These are phyloP conservation scores for Fusarium stilboides DNA, from an alignment of 2,329 filamentous ascomycete genomes.

Conservation along the genomic window DNA sequence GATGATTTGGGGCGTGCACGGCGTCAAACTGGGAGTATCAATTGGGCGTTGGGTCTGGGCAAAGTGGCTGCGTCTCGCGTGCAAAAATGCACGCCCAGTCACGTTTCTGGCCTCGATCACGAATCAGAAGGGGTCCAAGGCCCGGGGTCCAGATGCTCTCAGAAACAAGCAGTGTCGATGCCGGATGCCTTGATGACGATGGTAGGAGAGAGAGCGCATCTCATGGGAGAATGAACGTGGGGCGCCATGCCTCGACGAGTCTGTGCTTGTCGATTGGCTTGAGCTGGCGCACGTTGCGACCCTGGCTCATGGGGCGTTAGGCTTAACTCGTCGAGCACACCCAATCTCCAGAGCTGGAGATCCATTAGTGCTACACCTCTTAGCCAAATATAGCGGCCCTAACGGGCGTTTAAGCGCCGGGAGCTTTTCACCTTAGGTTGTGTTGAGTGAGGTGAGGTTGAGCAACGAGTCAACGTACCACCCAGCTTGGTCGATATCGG, in stretches of 20 bases:
- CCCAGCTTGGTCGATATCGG: slow-evolving; percentile 3
- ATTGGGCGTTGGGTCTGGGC: slow-evolving; percentile 23
- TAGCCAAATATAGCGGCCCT: slow-evolving; percentile 52
- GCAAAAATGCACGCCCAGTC: slow-evolving; percentile 42
- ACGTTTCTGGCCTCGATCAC: slow-evolving; percentile 39
- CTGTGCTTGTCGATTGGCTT: slow-evolving; percentile 40
- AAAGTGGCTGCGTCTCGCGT: slow-evolving; percentile 39
- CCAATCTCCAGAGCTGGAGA: slow-evolving; percentile 30
- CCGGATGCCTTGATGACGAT: slow-evolving; percentile 37
- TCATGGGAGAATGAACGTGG: slow-evolving; percentile 30
- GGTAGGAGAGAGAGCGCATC: slow-evolving; percentile 19
- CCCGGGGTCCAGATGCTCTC: slow-evolving; percentile 18
- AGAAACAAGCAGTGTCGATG: slow-evolving; percentile 24
- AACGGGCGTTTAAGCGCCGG: slow-evolving; percentile 50
- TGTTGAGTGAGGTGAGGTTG: slow-evolving; percentile 22
- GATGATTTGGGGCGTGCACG: slow-evolving; percentile 21
- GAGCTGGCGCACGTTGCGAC: slow-evolving; percentile 38
- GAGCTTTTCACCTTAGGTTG: slow-evolving; percentile 36
- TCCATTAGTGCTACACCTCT: slow-evolving; percentile 39
- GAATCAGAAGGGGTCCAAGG: slow-evolving; percentile 32
- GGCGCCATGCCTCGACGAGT: slow-evolving; percentile 34
- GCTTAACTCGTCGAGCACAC: slow-evolving; percentile 32
- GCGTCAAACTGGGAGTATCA: slow-evolving; percentile 32
- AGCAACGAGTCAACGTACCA: slow-evolving; percentile 23
- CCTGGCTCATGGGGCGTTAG: slow-evolving; percentile 40